Evolutionary conservation across 108 stramenopile species (phyloP).

Genomic region (Stephanodiscus triporus): DNA sequence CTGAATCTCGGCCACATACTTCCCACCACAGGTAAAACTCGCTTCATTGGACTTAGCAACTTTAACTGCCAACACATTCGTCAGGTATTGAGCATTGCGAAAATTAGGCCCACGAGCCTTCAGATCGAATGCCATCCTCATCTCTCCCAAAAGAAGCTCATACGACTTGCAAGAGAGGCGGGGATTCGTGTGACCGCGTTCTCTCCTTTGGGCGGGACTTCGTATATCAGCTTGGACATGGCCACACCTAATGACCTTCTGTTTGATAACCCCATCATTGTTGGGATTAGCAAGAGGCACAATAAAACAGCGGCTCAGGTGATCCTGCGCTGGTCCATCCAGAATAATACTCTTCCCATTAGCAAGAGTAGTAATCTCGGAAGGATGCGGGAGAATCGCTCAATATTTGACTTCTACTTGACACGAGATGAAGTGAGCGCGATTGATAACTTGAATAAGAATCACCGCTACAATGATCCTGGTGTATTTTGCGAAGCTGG

Average conservation of each 20-base stretch:
- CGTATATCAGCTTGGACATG: slow-evolving; percentile 83
- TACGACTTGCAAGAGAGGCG: slow-evolving; percentile 77
- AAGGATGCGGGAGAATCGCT: slow-evolving; percentile 84
- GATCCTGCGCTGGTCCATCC: slow-evolving; percentile 88
- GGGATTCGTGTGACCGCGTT: slow-evolving; percentile 88
- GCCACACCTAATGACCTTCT: slow-evolving; percentile 74
- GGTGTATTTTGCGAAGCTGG: slow-evolving; percentile 85
- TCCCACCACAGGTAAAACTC: slow-evolving; percentile 42
- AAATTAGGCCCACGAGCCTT: slow-evolving; percentile 79
- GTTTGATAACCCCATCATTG: slow-evolving; percentile 60
- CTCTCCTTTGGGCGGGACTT: slow-evolving; percentile 80
- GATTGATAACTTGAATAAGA: slow-evolving; percentile 78
- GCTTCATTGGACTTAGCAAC: slow-evolving; percentile 88
- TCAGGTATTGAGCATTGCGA: slow-evolving; percentile 70
- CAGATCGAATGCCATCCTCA: slow-evolving; percentile 94
- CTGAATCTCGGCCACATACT: background rate
- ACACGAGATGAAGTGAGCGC: slow-evolving; percentile 70
- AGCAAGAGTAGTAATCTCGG: slow-evolving; percentile 69
- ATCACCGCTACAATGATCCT: slow-evolving; percentile 93
- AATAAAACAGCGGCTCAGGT: slow-evolving; percentile 86
- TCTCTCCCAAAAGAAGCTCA: slow-evolving; percentile 77
- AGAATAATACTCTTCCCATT: slow-evolving; percentile 82
- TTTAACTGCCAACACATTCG: slow-evolving; percentile 82
- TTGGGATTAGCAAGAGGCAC: slow-evolving; percentile 61
- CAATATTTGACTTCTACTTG: slow-evolving; percentile 80